Base-by-base conservation (phyloP, 108 stramenopile genomes). In the Fragilariopsis cylindrus region DNA sequence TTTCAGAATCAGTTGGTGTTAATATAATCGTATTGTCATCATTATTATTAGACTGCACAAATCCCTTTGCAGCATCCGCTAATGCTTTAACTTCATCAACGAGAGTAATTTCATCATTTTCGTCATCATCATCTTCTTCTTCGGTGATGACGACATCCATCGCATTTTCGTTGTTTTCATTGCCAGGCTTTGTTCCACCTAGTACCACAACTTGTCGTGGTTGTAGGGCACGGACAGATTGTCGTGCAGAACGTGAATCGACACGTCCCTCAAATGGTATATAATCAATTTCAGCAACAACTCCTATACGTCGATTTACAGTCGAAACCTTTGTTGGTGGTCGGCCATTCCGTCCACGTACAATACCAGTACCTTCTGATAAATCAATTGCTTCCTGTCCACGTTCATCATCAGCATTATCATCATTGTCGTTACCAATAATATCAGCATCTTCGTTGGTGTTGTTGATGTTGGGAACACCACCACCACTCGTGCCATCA, bases 171-270 rank as follows among this genome's bases (percentile, higher is more conserved):
- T 48, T 48, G 4, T 39, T 11, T 0, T 16, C 49, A 5, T 8
- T 39, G 9, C n/a, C 6, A 21, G 75, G 67, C 48, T 76, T 76
- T 8, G 85, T 75, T 12, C 91, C 91, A 43, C 94, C 94, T 62
- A 95, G 75, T 7, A 96, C 82, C 5, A 96, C 81, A 12, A 94
- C 87, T 71, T 92, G 89, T 48, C 95, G 78, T 18, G 95, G 95
- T 74, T 93, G 92, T 18, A 96, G 78, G 45, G 93, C 92, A 62
- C 91, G 87, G 7, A 96, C 87, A 7, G 90, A 91, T 74, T 96
- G 92, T 46, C 95, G 76, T 11, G 92, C 90, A 9, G 92, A 81
- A 9, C 89, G 76, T n/a, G 93, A 86, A 81, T 96, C 92, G 12
- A 92, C 92, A 4, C 89, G 76, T 7, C 90, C 92, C 64, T 96